phyloP scores from a whole-genome alignment of 345 rosid genomes.

The Gossypium bickii region DNA sequence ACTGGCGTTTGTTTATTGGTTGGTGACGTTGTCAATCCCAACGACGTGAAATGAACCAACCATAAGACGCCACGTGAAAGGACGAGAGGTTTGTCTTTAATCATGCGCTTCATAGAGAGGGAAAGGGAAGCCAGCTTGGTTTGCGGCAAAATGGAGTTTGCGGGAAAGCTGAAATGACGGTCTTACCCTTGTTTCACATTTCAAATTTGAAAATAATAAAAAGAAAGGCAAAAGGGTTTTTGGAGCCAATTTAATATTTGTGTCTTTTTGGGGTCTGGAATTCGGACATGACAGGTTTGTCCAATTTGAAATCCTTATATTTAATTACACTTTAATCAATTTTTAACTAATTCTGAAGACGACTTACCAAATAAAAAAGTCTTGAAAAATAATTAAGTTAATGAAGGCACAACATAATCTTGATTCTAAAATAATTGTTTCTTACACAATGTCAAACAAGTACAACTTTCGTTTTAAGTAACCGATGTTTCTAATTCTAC shows the following conservation, averaged over 20 bases:
- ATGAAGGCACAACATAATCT: not conserved
- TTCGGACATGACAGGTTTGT: not conserved
- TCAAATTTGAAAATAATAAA: not conserved
- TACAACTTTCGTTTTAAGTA: not conserved
- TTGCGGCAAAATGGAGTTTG: slow-evolving; percentile 3
- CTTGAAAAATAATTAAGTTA: not conserved
- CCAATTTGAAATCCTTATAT: not conserved
- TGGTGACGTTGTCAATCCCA: slow-evolving; percentile 44
- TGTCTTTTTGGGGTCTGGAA: not conserved
- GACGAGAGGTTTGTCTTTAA: slow-evolving; percentile 17
- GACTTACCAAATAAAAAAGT: not conserved
- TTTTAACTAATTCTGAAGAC: not conserved
- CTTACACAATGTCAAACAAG: not conserved
- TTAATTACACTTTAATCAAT: not conserved
- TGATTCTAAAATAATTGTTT: not conserved
- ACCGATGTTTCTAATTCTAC: not conserved
- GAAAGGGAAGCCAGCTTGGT: not conserved
- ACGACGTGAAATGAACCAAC: slow-evolving; percentile 38
- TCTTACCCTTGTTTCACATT: slow-evolving; percentile 12
- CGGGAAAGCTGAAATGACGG: not conserved
- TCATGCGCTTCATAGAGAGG: slow-evolving; percentile 16
- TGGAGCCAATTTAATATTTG: not conserved
- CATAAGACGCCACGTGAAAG: slow-evolving; percentile 34
- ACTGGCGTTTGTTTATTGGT: slow-evolving; percentile 42
- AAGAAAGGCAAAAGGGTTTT: not conserved